Evolutionary conservation across 495 filamentous ascomycete genomes (phyloP), one percentile per base, ranked within the genome.

Genomic region (Penicillium samsonianum): DNA sequence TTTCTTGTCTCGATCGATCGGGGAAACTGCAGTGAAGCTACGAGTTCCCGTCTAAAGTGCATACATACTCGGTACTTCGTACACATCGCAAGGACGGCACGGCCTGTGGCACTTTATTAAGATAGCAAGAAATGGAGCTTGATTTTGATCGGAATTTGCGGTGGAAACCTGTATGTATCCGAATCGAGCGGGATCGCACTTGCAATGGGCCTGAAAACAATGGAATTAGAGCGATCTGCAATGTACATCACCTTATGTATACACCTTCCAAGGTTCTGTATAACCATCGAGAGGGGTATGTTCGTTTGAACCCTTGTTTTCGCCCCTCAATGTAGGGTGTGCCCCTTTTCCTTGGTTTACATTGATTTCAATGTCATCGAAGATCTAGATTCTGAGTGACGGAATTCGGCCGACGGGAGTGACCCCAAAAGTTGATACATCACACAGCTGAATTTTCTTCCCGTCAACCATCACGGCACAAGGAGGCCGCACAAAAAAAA

Each of bases 1-100:
- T 31, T 47, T 46, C 26, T 54, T 40, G 38, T 38, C 56, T 57
- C 60, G 57, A 62, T 66, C 65, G 65, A 68, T 66, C 63, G 60
- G 63, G 53, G 53, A 19, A 38, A 33, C 42, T 38, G 11, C 26
- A 59, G 58, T 51, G 60, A 66, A 66, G 53, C 62, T 68, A 66
- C 58, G 46, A 43, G 20, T 43, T 38, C 26, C n/a, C 22, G 33
- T 31, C 37, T 28, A 48, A 48, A 20, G 38, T 30, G 14, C 43
- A 16, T 25, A 25, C 43, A 25, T 20, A n/a, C 11, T 45, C 11
- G 4, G 23, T 25, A 25, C 23, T 25, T 4, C 1, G 41, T 55
- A 60, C 41, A 63, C 40, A 59, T 62, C 56, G 46, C 43, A 65
- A 60, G 50, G 20, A 47, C 45, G 60, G 57, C 41, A 50, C 50